Conservation (phyloP, 345 rosid genomes). For the Combretum micranthum region DNA sequence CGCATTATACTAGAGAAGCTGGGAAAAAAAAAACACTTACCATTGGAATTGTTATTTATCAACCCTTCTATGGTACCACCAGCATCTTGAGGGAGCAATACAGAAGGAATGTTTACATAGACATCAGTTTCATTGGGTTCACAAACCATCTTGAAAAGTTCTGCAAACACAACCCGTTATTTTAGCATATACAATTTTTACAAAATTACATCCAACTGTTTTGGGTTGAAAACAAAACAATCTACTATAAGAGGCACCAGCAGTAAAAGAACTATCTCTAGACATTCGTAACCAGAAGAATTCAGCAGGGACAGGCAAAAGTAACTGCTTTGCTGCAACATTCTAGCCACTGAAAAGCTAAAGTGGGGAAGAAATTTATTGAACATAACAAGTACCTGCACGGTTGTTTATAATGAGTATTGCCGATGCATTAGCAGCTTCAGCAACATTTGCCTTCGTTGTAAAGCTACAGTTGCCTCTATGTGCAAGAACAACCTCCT, state of each 20-base stretch:
- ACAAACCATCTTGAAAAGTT: conserved; percentile 97
- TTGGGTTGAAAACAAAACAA: no score
- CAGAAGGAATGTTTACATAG: conserved; percentile 61
- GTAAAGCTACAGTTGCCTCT: conserved; percentile 91
- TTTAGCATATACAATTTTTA: not conserved
- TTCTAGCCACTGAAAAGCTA: no score
- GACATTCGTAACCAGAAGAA: not conserved
- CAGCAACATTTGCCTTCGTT: conserved; percentile 61
- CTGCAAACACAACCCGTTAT: conserved; percentile 35
- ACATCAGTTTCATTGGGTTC: conserved; percentile 64
- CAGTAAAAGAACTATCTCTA: no score
- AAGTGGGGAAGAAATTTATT: no score
- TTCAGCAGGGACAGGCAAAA: not conserved
- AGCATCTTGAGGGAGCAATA: conserved; percentile 96
- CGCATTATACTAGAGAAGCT: not conserved
- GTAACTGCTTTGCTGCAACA: not conserved
- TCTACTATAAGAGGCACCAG: no score
- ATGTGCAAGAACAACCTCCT: conserved; percentile 61
- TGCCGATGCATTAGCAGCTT: conserved; percentile 69
- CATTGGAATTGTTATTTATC: conserved; percentile 27
- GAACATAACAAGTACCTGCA: conserved; percentile 37
- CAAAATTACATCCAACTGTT: no score
- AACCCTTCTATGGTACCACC: conserved; percentile 45
- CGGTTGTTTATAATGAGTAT: conserved; percentile 66
- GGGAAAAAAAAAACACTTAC: conserved; percentile 27